These are phyloP conservation scores for Phellinidium pouzarii DNA, from an alignment of 1,284 basidiomycete species.

Conservation along the genomic window DNA sequence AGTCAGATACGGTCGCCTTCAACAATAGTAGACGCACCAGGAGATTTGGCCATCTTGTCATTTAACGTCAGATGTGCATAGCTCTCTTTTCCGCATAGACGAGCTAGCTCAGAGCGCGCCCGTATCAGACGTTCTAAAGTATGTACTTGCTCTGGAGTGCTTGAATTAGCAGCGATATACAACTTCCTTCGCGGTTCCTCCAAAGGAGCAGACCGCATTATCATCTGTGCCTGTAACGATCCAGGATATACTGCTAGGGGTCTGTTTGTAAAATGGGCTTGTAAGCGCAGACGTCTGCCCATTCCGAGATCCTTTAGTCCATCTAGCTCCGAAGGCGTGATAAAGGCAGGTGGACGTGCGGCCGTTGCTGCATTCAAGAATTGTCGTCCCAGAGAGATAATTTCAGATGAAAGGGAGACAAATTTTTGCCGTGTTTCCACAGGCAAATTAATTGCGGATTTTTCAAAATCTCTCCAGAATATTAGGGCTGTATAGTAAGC, in stretches of 20 bases:
- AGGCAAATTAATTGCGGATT: slow-evolving; percentile 90
- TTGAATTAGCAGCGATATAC: slow-evolving; percentile 71
- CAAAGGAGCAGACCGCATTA: slow-evolving; percentile 79
- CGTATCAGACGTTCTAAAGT: slow-evolving; percentile 72
- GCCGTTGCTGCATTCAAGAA: slow-evolving; percentile 69
- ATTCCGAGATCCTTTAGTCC: slow-evolving; percentile 66
- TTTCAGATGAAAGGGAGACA: slow-evolving; percentile 87
- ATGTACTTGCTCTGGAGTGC: slow-evolving; percentile 60
- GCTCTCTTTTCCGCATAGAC: slow-evolving; percentile 73
- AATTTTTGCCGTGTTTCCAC: slow-evolving; percentile 73
- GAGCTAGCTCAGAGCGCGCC: slow-evolving; percentile 73
- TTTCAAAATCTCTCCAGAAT: slow-evolving; percentile 96
- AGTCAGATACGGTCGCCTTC: slow-evolving; percentile 12
- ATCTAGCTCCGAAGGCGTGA: slow-evolving; percentile 57
- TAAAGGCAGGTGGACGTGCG: slow-evolving; percentile 56
- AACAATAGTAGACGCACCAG: slow-evolving; percentile 41
- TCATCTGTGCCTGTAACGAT: slow-evolving; percentile 86
- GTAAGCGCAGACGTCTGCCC: slow-evolving; percentile 60
- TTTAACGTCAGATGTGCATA: slow-evolving; percentile 80
- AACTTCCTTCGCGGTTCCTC: slow-evolving; percentile 78
- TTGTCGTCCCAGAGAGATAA: slow-evolving; percentile 81
- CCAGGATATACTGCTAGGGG: slow-evolving; percentile 74
- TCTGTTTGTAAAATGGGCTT: slow-evolving; percentile 67
- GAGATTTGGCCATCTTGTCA: slow-evolving; percentile 94
- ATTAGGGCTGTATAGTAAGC: slow-evolving; percentile 83